Evolutionary conservation across 345 rosid genomes (phyloP), one percentile per base, ranked within the genome.

Genomic region (Eucalyptus pauciflora): DNA sequence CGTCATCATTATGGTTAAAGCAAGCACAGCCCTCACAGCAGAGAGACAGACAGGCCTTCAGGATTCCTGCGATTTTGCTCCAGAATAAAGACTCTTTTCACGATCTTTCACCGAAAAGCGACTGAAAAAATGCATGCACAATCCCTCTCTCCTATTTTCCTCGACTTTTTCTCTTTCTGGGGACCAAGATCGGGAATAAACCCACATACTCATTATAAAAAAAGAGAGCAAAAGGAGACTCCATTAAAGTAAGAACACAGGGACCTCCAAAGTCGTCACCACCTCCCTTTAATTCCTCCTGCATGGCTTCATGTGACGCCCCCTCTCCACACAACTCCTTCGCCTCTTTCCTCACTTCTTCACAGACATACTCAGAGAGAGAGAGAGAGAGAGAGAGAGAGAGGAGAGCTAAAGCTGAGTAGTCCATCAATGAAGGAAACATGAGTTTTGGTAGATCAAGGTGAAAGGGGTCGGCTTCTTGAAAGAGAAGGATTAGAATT

Each of bases 91-190:
- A 79, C 76, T 88, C 86, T 79, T 49, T 86, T 88, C 85, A 24
- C 86, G 49, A 86, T 92, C 94, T 93, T 92, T 93, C 96, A 94
- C 96, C 95, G 95, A 95, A 94, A 94, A 95, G 96, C 83, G 87
- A 91, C 89, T 46, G 45, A 46, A 76, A 80, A 80, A 76, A 80
- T 54, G 67, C 76, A 83, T 43, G 91, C 86, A 90, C 93, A 88
- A 89, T 64, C 29, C 85, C 83, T 41, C 86, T 54, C 67, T 31
- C 83, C 85, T 20, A 25, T 76, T 20, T 76, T 41, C 9, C 29
- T 76, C 27, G 85, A 41, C 85, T 76, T 76, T 56, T 76, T 41
- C 85, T 76, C 85, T 76, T 41, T 76, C 85, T 76, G 85, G 85
- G 85, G 85, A 41, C 85, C 85, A 20, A 20, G 46, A 11, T 76